phyloP scores from a whole-genome alignment of 2,329 filamentous ascomycete genomes.

The Claviceps arundinis region DNA sequence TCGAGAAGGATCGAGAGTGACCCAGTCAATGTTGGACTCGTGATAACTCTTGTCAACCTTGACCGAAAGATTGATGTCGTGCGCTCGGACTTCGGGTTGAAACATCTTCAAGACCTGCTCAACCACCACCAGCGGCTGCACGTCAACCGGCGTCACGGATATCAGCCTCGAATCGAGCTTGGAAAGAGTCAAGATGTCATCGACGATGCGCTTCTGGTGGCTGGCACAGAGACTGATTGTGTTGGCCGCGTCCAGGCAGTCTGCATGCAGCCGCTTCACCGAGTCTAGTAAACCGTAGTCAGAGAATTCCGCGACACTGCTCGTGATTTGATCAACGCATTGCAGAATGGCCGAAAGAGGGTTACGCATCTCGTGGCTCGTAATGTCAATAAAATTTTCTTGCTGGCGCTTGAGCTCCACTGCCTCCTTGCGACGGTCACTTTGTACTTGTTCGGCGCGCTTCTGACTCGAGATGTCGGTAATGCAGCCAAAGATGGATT shows the following conservation, averaged over 20 bases:
- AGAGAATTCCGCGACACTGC: conserved; percentile 31
- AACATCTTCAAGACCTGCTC: conserved; percentile 65
- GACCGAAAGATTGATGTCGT: conserved; percentile 58
- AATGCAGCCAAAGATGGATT: conserved; percentile 65
- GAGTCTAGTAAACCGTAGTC: conserved; percentile 19
- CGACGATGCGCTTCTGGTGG: conserved; percentile 63
- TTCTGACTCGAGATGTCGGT: conserved; percentile 80
- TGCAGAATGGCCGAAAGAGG: conserved; percentile 62
- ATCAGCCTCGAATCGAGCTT: conserved; percentile 60
- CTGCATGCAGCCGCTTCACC: conserved; percentile 34
- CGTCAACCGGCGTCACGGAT: conserved; percentile 54
- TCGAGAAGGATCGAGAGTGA: conserved; percentile 60
- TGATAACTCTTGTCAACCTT: conserved; percentile 53
- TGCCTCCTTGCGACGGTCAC: conserved; percentile 60
- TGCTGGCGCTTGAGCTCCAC: conserved; percentile 63
- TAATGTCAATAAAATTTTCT: conserved; percentile 61
- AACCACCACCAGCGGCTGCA: conserved; percentile 51
- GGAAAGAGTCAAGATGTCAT: conserved; percentile 53
- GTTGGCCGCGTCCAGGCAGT: conserved; percentile 57
- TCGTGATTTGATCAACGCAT: conserved; percentile 58
- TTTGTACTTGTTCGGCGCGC: conserved; percentile 47
- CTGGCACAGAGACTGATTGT: conserved; percentile 68
- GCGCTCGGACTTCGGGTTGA: conserved; percentile 57
- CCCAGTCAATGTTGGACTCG: conserved; percentile 53
- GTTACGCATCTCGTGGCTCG: conserved; percentile 63